These are phyloP conservation scores for Inga leiocalycina DNA, from an alignment of 306 rosid species.

Conservation along the genomic window DNA sequence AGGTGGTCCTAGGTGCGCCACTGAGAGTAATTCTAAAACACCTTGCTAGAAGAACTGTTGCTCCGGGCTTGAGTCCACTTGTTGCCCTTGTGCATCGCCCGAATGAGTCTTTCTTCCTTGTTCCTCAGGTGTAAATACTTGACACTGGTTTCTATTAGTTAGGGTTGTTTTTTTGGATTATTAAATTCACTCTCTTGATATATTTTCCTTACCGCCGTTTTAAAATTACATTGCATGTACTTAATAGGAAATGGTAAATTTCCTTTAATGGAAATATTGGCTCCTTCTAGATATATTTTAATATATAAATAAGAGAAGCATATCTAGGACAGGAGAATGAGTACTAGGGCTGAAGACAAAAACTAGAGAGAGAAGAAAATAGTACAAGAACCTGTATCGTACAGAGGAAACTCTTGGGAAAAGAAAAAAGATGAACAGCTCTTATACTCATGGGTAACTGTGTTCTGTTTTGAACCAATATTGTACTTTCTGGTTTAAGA, in stretches of 20 bases:
- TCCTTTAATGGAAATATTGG: not conserved
- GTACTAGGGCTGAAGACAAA: not conserved
- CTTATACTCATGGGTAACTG: not conserved
- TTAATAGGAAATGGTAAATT: conserved; percentile 6
- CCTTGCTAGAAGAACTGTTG: conserved; percentile 65
- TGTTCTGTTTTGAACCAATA: not conserved
- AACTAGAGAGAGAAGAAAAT: not conserved
- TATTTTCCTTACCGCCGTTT: not conserved
- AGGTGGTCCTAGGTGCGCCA: conserved; percentile 97
- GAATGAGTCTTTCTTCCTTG: conserved; percentile 77
- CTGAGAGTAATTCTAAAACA: conserved; percentile 71
- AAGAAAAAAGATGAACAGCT: not conserved
- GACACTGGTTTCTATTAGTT: conserved; percentile 22
- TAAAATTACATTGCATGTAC: conserved; percentile 6
- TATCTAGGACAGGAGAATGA: conserved; percentile 3
- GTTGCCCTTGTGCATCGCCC: conserved; percentile 95
- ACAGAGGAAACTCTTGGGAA: not conserved
- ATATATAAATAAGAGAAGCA: not conserved
- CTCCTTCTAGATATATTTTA: conserved; percentile 1
- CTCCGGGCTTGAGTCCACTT: conserved; percentile 51
- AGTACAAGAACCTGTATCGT: not conserved
- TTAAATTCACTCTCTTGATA: not conserved
- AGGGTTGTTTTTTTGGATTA: not conserved
- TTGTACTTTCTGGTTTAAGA: not conserved
- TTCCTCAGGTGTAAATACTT: conserved; percentile 64